phyloP scores from a whole-genome alignment of 2,329 filamentous ascomycete genomes.

The Bertia moriformis region DNA sequence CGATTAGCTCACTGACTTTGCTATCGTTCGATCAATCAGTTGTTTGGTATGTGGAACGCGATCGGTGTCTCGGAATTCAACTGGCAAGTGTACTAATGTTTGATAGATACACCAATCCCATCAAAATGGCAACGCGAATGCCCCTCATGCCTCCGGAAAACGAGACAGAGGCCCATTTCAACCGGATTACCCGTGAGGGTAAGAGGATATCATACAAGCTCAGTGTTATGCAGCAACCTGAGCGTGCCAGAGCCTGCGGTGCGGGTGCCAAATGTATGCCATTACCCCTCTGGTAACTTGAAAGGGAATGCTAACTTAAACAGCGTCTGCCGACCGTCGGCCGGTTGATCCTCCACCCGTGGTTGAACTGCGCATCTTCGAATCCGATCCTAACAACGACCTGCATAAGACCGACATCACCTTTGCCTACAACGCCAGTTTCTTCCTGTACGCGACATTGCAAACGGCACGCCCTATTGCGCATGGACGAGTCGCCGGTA shows the following conservation, averaged over 20 bases:
- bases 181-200: neutral
- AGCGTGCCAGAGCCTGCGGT: conserved; percentile 86
- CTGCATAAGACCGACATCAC: conserved; percentile 55
- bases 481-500: conserved; percentile 59
- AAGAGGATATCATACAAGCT: conserved; percentile 42
- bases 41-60: too few relatives aligned
- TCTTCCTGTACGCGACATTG: conserved; percentile 89
- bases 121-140: neutral
- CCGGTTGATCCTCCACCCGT: conserved; percentile 91
- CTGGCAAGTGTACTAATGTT: too few relatives aligned
- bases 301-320: conserved; percentile 4
- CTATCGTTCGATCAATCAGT: too few relatives aligned
- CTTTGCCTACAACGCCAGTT: conserved; percentile 87
- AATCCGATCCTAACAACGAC: conserved; percentile 44
- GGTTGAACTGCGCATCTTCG: conserved; percentile 74
- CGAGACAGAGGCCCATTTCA: neutral
- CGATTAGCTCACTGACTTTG: too few relatives aligned
- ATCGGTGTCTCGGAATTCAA: too few relatives aligned
- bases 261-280: conserved; percentile 85
- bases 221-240: conserved; percentile 81
- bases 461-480: conserved; percentile 75
- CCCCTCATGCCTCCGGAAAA: neutral
- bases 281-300: too few relatives aligned
- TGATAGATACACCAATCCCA: conserved; percentile 1
- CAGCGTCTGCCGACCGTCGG: conserved; percentile 73